Evolutionary conservation across 805 yeast genomes (phyloP), one percentile per base, ranked within the genome.

Genomic region (Monosporozyma siamensis): DNA sequence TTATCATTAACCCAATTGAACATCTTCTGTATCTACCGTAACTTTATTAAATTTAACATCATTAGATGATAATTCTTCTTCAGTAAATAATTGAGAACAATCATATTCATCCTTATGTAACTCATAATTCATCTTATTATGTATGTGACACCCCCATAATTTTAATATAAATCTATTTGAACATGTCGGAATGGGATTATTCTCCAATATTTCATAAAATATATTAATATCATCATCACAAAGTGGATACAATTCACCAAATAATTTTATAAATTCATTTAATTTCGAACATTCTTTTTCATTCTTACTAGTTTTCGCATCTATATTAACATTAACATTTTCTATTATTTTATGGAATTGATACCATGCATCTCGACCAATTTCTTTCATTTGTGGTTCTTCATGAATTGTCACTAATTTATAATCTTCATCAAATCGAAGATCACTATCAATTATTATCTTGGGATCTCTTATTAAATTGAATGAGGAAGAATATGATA

Each of bases 241-340:
- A 65, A 97, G 90, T 0, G 98, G 98, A 51, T 92, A 92, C 8
- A 89, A 89, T 52, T 88, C 85, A 1, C 92, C 87, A 64, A 89
- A 88, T 26, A 85, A 65, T 18, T 75, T 65, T 14, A 92, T 71
- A 58, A 78, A 90, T 68, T 73, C 6, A 25, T 17, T 20, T 18
- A 15, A 8, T 24, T 36, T n/a, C 10, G 11, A n/a, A 25, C 29
- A 23, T 17, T 25, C 23, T 24, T 20, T 25, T 7, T 17, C 24
- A 17, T 34, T 34, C 6, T 21, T 5, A n/a, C 22, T 34, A 22
- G 4, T 23, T 22, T 21, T 21, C 12, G 21, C 12, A 3, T 20
- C 12, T 3, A 22, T 22, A 5, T 22, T 10, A 34, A 25, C 39
- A 26, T 25, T 32, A 25, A 26, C 32, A 18, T 37, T 37, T 14